Base-by-base conservation (phyloP, 768 basidiomycete species). In the Punctularia strigosozonata region DNA sequence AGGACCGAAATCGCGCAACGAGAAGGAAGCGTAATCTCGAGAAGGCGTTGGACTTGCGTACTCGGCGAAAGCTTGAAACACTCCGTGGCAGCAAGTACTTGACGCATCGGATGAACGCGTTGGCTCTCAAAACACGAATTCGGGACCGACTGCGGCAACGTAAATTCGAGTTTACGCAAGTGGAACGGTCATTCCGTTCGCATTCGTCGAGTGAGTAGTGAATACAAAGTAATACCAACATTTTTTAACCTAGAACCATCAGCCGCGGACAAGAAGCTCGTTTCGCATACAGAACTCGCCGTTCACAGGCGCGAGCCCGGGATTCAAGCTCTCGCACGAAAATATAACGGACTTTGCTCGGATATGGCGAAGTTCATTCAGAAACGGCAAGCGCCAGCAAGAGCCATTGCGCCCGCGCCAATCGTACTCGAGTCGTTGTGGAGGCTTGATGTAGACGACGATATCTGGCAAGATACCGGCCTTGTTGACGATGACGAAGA, bases 401-500 rank as follows among this genome's bases (percentile, higher is more conserved):
- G 47, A 21, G 51, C 54, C 10, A 8, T 49, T 8, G 37, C 42
- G 0, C 62, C 60, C 13, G 30, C 37, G 4, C 36, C 35, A 5
- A 57, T 63, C 24, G 41, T 45, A 1, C 20, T 20, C 7, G 37
- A 49, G 8, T 43, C 46, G 1, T 31, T 64, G 3, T 64, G 54
- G 31, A 38, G 41, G 2, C 46, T 64, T 0, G 60, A 63, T 48
- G 57, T 64, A 20, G 60, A 62, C 49, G 58, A 60, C 42, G 44
- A 47, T 14, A 60, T 63, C n/a, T 64, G 62, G 59, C 50, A 59
- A 36, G 55, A 61, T 38, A 15, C 50, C 31, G 57, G 57, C 1
- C 45, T 63, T 15, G 48, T 44, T 30, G 51, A 57, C 18, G 46
- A 54, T 30, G 4, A 17, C 6, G 39, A 35, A 19, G 37, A 28